These are phyloP conservation scores for Hortiboletus flavorubellus DNA, from an alignment of 768 basidiomycete genomes.

Conservation along the genomic window DNA sequence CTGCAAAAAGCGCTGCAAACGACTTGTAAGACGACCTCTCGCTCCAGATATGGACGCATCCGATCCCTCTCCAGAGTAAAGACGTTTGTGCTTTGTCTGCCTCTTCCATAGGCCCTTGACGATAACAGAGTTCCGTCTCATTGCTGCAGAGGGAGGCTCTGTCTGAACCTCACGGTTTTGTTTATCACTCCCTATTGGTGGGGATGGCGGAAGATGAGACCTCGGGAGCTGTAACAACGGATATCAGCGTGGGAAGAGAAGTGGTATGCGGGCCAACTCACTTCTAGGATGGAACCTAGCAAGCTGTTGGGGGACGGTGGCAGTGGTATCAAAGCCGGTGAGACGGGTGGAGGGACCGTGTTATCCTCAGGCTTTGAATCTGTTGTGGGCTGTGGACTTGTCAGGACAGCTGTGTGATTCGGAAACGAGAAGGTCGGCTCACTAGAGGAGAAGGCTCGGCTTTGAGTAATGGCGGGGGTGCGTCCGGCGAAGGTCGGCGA, in stretches of 20 bases:
- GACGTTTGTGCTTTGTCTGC: constrained; percentile 1
- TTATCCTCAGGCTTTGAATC: constrained; percentile 3
- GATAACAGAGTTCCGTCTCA: neutral
- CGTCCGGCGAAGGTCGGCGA: constrained; percentile 12
- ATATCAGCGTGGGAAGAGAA: neutral
- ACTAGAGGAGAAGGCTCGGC: constrained; percentile 11
- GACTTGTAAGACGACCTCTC: constrained; percentile 4
- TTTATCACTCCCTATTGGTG: neutral
- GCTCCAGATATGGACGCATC: neutral
- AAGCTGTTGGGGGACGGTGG: constrained; percentile 21
- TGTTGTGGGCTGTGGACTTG: constrained; percentile 6
- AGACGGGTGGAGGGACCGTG: neutral
- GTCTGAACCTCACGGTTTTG: constrained; percentile 6
- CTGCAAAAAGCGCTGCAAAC: constrained; percentile 17
- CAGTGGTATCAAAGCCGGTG: constrained; percentile 20
- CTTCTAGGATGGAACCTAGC: constrained; percentile 19
- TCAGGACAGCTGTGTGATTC: neutral
- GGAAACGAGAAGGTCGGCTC: neutral
- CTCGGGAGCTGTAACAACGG: constrained; percentile 14
- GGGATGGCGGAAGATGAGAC: constrained; percentile 1
- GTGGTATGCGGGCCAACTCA: neutral
- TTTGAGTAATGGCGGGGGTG: constrained; percentile 10
- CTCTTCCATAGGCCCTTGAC: constrained; percentile 15
- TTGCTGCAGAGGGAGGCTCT: neutral
- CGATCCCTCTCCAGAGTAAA: neutral